Base-by-base conservation (phyloP, 2,329 filamentous ascomycete species). In the Botrytis tulipae region DNA sequence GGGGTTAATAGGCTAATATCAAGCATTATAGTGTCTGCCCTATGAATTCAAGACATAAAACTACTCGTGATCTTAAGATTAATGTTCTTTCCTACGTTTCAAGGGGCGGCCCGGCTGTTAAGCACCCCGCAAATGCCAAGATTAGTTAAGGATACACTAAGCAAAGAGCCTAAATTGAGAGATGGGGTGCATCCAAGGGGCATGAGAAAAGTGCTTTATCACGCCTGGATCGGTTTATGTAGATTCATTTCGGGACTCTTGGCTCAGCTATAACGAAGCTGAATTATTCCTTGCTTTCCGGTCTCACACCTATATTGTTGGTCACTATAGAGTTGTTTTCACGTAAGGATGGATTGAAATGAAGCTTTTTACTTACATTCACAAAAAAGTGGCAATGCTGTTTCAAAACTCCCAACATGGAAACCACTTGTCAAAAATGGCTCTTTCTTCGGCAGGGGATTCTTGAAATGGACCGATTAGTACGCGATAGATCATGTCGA, bases 121-220 rank as follows among this genome's bases (percentile, higher is more conserved):
- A 51, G 63, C 63, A 48, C 63, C 63, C 44, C 63, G 63, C 63
- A 67, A 51, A 67, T n/a, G 32, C 44, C 63, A 51, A 67, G 44
- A 67, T 67, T 10, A n/a, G 46, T 37, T 35, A 25, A 54, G 65
- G 25, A 54, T 66, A 37, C 35, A 10, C 48, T 54, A 57, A 42
- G 35, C 18, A 54, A 68, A 57, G 16, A 68, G 65, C 46, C 65
- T 68, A 68, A 68, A 68, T 68, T 42, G 35, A 57, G 22, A 66
- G 22, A 48, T 25, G 63, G 42, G 44, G 44, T 22, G 22, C 40
- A 37, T 37, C 20, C 44, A 35, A 46, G 63, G 44, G 42, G 32
- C 44, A 66, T 48, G n/a, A 35, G 7, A 29, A 29, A 35, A 40
- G 5, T 32, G 9, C n/a, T 68, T 10, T 25, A 57, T 68, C 22